These are phyloP conservation scores for Oxytropis ochrocephala DNA, from an alignment of 306 rosid genomes.

Conservation along the genomic window DNA sequence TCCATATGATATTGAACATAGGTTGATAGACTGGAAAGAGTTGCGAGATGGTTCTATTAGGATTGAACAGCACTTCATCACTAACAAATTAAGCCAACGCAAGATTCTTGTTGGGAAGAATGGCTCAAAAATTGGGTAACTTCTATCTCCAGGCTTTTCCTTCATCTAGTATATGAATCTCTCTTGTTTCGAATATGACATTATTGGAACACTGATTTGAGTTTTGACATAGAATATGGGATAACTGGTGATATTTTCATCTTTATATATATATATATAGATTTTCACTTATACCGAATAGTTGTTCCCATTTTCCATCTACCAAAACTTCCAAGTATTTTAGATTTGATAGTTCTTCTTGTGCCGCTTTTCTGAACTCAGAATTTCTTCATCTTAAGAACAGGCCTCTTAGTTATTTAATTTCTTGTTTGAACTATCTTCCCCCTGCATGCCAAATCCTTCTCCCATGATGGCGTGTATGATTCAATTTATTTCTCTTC, in stretches of 20 bases:
- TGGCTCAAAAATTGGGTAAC: constrained; percentile 93
- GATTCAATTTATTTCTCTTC: not conserved
- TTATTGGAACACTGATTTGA: constrained; percentile 7
- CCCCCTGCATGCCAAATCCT: not conserved
- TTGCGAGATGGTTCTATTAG: constrained; percentile 84
- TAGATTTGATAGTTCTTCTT: not conserved
- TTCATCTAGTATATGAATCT: not conserved
- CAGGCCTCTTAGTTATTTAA: not conserved
- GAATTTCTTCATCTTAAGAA: not conserved
- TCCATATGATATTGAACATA: constrained; percentile 79
- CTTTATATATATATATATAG: not conserved
- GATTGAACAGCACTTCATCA: constrained; percentile 84
- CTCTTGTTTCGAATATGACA: not conserved
- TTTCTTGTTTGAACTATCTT: not conserved
- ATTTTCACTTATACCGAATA: not conserved
- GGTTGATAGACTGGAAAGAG: constrained; percentile 88
- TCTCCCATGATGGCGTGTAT: not conserved
- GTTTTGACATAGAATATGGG: not conserved
- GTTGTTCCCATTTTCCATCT: not conserved
- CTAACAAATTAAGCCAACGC: constrained; percentile 74
- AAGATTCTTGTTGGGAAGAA: constrained; percentile 89
- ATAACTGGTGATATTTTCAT: not conserved
- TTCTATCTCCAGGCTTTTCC: not conserved
- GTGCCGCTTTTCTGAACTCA: not conserved
- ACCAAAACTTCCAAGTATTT: not conserved